Base-by-base conservation (phyloP, 192 early-diverging fungal species). In the Entomortierella lignicola region DNA sequence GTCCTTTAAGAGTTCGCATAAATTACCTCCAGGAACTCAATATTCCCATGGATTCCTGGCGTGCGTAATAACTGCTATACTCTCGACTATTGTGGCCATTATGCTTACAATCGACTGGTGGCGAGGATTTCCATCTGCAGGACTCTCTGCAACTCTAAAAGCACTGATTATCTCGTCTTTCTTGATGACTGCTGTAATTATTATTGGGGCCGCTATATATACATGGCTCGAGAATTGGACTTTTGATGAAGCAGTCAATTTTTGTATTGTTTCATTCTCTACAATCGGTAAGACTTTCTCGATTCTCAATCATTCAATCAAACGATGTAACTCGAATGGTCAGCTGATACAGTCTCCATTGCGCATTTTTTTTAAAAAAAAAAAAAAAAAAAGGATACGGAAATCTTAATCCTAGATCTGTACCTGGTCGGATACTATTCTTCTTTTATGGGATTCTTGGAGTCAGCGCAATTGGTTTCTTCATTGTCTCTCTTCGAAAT, bases 201-300 rank as follows among this genome's bases (percentile, higher is more conserved):
- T 66, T 21, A 32, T 66, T 20, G 75, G 75, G 0, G 75, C 75
- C 6, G 57, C 55, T 0, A 53, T 47, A 0, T 79, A 79, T 34
- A 60, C 75, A 15, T 53, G 8, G 51, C 62, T 79, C 20, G 75
- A 79, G 17, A 21, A 39, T 2, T 79, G 75, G 75, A 60, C 75
- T 0, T 79, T 79, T 70, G 75, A 79, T 44, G 31, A 66, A 3
- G 30, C 75, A 0, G 55, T 79, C 26, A 79, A 79, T 50, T 79
- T 79, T 27, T 79, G 75, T 64, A 79, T 79, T n/a, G 68, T 79
- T 7, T 79, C 75, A 2, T 79, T 79, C 26, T 56, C 75, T 2
- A 79, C 67, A 11, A 70, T 79, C 18, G 74, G 71, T 73, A 66
- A 53, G 41, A 18, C n/a, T 17, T 26, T 27, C 18, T 54, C 15